Percentiles rank a stretch among this genome's conserved stretches.
phyloP scores from a whole-genome alignment of 2,329 filamentous ascomycete genomes.

The Aspergillus texensis region DNA sequence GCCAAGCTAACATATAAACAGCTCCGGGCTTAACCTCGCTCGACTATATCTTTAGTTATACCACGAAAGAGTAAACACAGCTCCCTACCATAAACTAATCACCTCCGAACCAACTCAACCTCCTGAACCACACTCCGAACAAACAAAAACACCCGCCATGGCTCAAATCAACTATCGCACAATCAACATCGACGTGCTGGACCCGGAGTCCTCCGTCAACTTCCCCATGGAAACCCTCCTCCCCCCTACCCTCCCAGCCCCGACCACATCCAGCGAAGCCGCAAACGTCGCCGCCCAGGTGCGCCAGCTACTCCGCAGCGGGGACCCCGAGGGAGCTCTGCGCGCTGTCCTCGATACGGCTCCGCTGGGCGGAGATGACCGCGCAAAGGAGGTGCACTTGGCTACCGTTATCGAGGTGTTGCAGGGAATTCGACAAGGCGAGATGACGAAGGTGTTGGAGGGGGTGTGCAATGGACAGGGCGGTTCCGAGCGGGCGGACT shows the following conservation, averaged over 20 bases:
- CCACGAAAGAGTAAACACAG: neutral
- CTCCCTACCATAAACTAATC: neutral
- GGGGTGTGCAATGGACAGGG: slow-evolving; percentile 77
- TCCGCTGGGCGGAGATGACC: slow-evolving; percentile 62
- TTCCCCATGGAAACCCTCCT: slow-evolving; percentile 86
- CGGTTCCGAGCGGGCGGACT: slow-evolving; percentile 83
- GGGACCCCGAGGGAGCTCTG: slow-evolving; percentile 84
- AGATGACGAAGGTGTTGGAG: slow-evolving; percentile 88
- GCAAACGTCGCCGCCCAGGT: slow-evolving; percentile 79
- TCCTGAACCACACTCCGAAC: neutral
- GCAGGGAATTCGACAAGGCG: slow-evolving; percentile 92
- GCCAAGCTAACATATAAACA: neutral
- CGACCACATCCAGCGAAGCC: slow-evolving; percentile 75
- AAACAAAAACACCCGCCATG: slow-evolving; percentile 30
- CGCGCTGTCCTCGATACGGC: slow-evolving; percentile 82
- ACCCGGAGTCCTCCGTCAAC: slow-evolving; percentile 87
- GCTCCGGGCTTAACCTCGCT: neutral
- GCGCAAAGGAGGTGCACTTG: slow-evolving; percentile 78
- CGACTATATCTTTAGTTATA: neutral
- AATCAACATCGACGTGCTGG: slow-evolving; percentile 90
- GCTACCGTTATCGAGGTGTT: slow-evolving; percentile 89
- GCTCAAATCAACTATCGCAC: slow-evolving; percentile 71
- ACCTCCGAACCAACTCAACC: neutral
- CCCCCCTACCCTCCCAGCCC: slow-evolving; percentile 67
- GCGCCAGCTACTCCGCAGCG: slow-evolving; percentile 81